Conservation (phyloP, 2,329 filamentous ascomycete species). For the Ilyonectria mors-panacis region DNA sequence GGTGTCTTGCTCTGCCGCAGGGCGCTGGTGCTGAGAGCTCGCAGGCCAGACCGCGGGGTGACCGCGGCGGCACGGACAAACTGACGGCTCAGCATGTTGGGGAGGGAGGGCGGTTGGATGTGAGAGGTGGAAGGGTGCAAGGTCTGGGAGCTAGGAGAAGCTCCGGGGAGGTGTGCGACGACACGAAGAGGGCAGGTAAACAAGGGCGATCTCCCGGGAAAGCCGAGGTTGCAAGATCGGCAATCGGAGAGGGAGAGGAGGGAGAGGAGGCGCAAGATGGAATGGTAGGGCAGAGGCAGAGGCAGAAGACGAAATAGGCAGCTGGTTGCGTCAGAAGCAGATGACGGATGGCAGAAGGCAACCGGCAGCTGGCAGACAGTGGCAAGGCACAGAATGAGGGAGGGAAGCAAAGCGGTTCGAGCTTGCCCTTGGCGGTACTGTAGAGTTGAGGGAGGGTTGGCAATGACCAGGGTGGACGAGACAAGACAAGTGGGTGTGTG, state of each 20-base stretch:
- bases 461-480: slow-evolving; percentile 37
- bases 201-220: slow-evolving; percentile 33
- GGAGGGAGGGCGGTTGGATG: slow-evolving; percentile 32
- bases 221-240: slow-evolving; percentile 38
- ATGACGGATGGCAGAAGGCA: slow-evolving; percentile 42
- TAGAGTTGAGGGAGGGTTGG: slow-evolving; percentile 26
- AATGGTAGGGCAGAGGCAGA: slow-evolving; percentile 34
- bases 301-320: slow-evolving; percentile 41
- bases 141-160: slow-evolving; percentile 26
- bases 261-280: slow-evolving; percentile 24
- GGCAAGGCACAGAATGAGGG: slow-evolving; percentile 46
- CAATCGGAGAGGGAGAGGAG: slow-evolving; percentile 32
- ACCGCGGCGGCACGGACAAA: slow-evolving; percentile 61
- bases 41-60: slow-evolving; percentile 64
- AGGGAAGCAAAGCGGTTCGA: slow-evolving; percentile 39
- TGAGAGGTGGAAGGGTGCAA: slow-evolving; percentile 24
- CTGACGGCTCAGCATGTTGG: slow-evolving; percentile 66
- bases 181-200: slow-evolving; percentile 32
- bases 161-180: slow-evolving; percentile 16
- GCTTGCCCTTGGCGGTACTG: slow-evolving; percentile 41
- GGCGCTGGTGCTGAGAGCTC: slow-evolving; percentile 72
- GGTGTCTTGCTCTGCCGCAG: slow-evolving; percentile 68
- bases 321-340: slow-evolving; percentile 45
- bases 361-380: slow-evolving; percentile 26
- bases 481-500: slow-evolving; percentile 41